Conservation (phyloP, 1,284 basidiomycete genomes). For the Cutaneotrichosporon dermatis region DNA sequence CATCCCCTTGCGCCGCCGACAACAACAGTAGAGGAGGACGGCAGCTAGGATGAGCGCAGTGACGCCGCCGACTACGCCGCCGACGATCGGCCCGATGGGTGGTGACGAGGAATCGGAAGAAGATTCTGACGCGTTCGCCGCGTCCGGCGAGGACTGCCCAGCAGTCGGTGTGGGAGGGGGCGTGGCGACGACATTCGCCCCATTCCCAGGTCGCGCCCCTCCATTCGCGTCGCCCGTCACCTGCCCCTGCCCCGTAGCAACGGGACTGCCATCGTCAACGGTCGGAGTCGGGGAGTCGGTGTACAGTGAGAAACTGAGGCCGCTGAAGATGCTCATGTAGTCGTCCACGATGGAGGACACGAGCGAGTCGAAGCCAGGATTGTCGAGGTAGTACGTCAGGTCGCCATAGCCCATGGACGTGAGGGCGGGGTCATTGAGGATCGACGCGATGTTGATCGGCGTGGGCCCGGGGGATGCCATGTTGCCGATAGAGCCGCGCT, state of each 20-base stretch:
- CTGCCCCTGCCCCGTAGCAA: too few species aligned
- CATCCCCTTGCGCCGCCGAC: conserved; percentile 25
- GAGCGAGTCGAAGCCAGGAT: not conserved
- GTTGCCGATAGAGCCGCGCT: not conserved
- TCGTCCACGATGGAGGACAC: not conserved
- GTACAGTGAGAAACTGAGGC: not conserved
- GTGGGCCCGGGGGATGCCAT: not conserved
- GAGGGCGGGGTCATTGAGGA: not conserved
- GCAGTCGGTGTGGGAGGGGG: too few species aligned
- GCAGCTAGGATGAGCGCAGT: conserved; percentile 30
- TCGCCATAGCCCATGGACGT: not conserved
- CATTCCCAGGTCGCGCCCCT: too few species aligned
- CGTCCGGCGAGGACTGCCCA: too few species aligned
- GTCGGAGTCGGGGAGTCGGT: too few species aligned
- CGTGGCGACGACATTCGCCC: too few species aligned
- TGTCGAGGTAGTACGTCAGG: not conserved
- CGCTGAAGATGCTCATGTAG: not conserved
- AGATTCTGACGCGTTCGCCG: too few species aligned
- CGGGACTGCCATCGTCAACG: too few species aligned
- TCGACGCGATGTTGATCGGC: not conserved
- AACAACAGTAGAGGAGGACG: conserved; percentile 39
- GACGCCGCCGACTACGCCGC: conserved; percentile 48
- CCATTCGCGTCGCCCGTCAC: not conserved
- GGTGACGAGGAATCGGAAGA: not conserved
- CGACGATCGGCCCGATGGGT: conserved; percentile 46